These are phyloP conservation scores for Colletotrichum falcatum DNA, from an alignment of 2,329 filamentous ascomycete species.

Conservation along the genomic window DNA sequence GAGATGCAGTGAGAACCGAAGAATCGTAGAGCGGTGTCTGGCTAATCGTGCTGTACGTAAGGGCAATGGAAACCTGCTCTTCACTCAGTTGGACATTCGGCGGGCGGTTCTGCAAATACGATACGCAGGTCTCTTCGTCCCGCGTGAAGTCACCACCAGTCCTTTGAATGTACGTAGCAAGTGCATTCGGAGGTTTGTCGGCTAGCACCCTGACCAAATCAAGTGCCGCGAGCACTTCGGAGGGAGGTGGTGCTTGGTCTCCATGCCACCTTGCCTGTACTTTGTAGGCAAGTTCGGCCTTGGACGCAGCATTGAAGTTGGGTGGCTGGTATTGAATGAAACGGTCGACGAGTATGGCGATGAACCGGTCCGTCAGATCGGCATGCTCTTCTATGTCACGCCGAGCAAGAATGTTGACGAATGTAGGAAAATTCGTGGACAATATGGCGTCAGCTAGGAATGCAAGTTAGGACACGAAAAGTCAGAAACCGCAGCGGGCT, in stretches of 20 bases:
- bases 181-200: slow-evolving; percentile 65
- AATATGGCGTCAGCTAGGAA: slow-evolving; percentile 86
- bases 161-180: slow-evolving; percentile 78
- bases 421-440: slow-evolving; percentile 80
- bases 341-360: slow-evolving; percentile 85
- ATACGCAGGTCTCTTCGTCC: slow-evolving; percentile 75
- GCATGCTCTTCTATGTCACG: slow-evolving; percentile 72
- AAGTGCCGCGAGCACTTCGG: slow-evolving; percentile 76
- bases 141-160: slow-evolving; percentile 80
- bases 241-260: slow-evolving; percentile 71
- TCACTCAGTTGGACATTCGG: slow-evolving; percentile 75
- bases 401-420: slow-evolving; percentile 80
- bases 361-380: slow-evolving; percentile 75
- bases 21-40: slow-evolving; percentile 66
- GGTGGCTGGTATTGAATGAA: slow-evolving; percentile 89
- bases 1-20: slow-evolving; percentile 68
- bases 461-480: slow-evolving; percentile 60
- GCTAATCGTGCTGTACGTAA: slow-evolving; percentile 75
- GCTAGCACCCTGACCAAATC: slow-evolving; percentile 76
- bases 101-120: slow-evolving; percentile 65
- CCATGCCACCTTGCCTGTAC: slow-evolving; percentile 75
- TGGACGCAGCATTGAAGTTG: slow-evolving; percentile 82
- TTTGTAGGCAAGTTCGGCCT: slow-evolving; percentile 76
- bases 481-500: slow-evolving; percentile 23
- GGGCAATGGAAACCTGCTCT: slow-evolving; percentile 83